Conservation (phyloP, 148 eudicot species). For the Camellia sinensis region DNA sequence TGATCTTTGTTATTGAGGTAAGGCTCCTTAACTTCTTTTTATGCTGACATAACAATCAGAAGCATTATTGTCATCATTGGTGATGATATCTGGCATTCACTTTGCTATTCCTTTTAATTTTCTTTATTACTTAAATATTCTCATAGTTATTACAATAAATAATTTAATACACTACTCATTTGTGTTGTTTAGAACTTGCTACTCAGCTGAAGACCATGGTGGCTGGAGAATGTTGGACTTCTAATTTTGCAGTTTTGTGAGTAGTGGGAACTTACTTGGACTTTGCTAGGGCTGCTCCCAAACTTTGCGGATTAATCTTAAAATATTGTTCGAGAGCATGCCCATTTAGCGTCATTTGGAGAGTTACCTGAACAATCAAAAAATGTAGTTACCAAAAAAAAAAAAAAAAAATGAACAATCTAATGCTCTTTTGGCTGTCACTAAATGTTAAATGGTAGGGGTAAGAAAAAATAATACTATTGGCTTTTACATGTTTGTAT, state of each 20-base stretch:
- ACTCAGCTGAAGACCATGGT: constrained; percentile 11
- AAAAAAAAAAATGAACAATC: background rate
- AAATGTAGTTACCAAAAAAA: too few relatives aligned
- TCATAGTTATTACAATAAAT: background rate
- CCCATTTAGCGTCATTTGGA: background rate
- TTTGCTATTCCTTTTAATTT: background rate
- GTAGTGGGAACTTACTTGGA: background rate
- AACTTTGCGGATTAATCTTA: constrained; percentile 5
- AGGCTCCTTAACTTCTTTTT: background rate
- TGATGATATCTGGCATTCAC: background rate
- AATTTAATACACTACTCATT: background rate
- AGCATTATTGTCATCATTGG: background rate
- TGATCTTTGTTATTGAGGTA: constrained; percentile 30
- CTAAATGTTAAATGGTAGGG: background rate
- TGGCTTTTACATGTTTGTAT: background rate
- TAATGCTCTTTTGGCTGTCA: background rate
- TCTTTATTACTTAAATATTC: background rate
- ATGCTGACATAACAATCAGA: background rate
- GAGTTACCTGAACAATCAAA: background rate
- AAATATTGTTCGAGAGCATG: background rate
- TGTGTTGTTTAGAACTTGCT: constrained; percentile 4
- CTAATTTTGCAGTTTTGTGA: background rate
- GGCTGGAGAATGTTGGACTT: background rate
- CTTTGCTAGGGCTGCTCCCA: background rate
- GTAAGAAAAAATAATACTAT: background rate